Evolutionary conservation across 2,329 filamentous ascomycete genomes (phyloP).

Genomic region (Erysiphe pulchra): DNA sequence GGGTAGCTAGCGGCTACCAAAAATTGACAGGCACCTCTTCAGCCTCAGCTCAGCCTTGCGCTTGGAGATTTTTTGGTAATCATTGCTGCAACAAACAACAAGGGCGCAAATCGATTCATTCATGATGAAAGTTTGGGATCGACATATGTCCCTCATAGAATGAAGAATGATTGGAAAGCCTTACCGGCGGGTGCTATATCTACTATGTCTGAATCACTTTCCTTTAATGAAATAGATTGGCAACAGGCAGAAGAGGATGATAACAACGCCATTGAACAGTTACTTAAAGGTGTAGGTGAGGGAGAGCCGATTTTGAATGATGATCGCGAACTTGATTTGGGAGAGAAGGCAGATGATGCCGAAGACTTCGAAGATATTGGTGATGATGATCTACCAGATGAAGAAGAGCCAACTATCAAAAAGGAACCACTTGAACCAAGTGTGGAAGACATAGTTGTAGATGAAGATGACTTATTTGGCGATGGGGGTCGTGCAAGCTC

Average conservation of each 20-base stretch:
- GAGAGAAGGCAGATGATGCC: slow-evolving; percentile 76
- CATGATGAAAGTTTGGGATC: no score
- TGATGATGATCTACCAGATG: slow-evolving; percentile 73
- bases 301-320: slow-evolving; percentile 15
- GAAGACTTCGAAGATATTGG: slow-evolving; percentile 77
- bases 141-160: no score
- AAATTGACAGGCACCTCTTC: no score
- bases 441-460: slow-evolving; percentile 26
- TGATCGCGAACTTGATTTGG: slow-evolving; percentile 27
- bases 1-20: no score
- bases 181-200: no score
- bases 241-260: slow-evolving; percentile 22
- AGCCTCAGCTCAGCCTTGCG: no score
- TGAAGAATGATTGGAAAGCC: no score
- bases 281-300: slow-evolving; percentile 1
- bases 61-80: no score
- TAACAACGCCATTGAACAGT: slow-evolving; percentile 20
- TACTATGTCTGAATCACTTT: not conserved
- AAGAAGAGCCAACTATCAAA: slow-evolving; percentile 25
- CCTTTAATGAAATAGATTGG: slow-evolving; percentile 15
- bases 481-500: slow-evolving; percentile 20
- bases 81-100: no score
- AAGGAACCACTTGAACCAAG: slow-evolving; percentile 9
- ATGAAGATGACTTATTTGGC: slow-evolving; percentile 42
- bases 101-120: no score